A percentile compares a stretch with the other conserved stretches of the same genome.
Evolutionary conservation across 306 rosid species (phyloP).

Genomic region (Prunus fruticosa): DNA sequence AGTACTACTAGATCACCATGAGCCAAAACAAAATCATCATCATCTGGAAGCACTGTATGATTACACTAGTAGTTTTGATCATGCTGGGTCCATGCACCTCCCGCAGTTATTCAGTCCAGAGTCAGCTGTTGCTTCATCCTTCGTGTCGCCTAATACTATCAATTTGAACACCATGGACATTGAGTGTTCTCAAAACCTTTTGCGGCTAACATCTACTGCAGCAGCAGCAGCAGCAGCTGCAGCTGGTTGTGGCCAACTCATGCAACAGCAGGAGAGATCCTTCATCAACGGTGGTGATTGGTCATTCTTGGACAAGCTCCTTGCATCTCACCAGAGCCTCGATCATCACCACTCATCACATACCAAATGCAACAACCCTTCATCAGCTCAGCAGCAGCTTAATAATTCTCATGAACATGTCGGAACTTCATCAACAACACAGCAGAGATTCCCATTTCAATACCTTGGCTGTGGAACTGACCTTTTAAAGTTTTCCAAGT

Average conservation of each 20-base stretch:
- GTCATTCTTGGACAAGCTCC: constrained; percentile 91
- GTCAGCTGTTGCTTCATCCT: constrained; percentile 29
- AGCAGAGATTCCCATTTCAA: constrained; percentile 73
- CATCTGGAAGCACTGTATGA: constrained; percentile 49
- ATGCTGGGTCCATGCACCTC: constrained; percentile 58
- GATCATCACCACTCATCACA: constrained; percentile 30
- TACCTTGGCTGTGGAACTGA: constrained; percentile 65
- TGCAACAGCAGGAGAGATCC: constrained; percentile 52
- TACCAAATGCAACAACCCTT: constrained; percentile 20
- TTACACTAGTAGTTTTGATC: constrained; percentile 41
- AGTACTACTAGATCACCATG: constrained; percentile 30
- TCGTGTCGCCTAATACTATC: constrained; percentile 24
- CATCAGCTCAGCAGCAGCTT: constrained; percentile 14
- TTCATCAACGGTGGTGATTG: constrained; percentile 64
- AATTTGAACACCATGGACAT: constrained; percentile 35
- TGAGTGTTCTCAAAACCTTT: constrained; percentile 63
- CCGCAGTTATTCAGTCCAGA: constrained; percentile 91
- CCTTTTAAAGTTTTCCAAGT: constrained; percentile 64
- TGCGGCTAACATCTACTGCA: constrained; percentile 50
- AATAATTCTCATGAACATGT: neutral
- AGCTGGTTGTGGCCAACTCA: constrained; percentile 4
- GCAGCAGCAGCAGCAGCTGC: constrained; percentile 6
- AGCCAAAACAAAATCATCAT: constrained; percentile 39
- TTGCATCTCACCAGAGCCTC: constrained; percentile 40
- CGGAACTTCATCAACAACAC: constrained; percentile 31